phyloP scores from a whole-genome alignment of 208 protist genomes.

The Leishmania braziliensis region DNA sequence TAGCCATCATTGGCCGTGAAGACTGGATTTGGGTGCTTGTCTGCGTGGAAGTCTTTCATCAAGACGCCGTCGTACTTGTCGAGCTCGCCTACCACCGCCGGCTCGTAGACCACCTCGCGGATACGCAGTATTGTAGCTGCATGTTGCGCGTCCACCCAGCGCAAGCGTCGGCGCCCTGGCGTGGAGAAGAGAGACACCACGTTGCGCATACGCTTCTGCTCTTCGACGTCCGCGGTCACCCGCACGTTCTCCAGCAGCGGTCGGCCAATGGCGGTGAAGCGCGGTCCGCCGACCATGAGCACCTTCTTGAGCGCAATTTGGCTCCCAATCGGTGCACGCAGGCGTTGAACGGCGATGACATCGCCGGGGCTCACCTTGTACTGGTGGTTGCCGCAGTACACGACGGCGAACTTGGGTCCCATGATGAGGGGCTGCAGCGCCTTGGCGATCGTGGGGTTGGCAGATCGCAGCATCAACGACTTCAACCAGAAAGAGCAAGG shows the following conservation, averaged over 20 bases:
- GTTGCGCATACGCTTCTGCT: slow-evolving; percentile 91
- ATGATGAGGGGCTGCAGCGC: slow-evolving; percentile 54
- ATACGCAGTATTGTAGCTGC: slow-evolving; percentile 86
- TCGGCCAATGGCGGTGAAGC: slow-evolving; percentile 89
- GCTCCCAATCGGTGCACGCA: slow-evolving; percentile 77
- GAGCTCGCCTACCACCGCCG: slow-evolving; percentile 72
- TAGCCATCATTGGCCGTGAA: slow-evolving; percentile 62
- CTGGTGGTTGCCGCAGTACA: slow-evolving; percentile 87
- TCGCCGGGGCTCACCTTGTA: slow-evolving; percentile 88
- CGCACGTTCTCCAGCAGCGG: slow-evolving; percentile 71
- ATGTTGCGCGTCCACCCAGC: slow-evolving; percentile 82
- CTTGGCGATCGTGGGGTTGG: slow-evolving; percentile 48
- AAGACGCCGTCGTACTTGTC: slow-evolving; percentile 85
- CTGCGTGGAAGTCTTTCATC: slow-evolving; percentile 41
- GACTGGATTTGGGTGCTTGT: slow-evolving; percentile 66
- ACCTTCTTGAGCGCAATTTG: slow-evolving; percentile 89
- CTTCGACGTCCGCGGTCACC: slow-evolving; percentile 85
- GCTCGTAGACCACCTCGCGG: slow-evolving; percentile 71
- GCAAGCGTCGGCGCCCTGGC: slow-evolving; percentile 56
- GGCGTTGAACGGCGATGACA: slow-evolving; percentile 83
- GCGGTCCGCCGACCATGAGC: slow-evolving; percentile 80
- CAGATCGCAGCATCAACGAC: slow-evolving; percentile 34
- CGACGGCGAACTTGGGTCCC: slow-evolving; percentile 86
- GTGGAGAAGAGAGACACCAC: slow-evolving; percentile 83
- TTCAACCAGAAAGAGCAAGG: background rate